Conservation (phyloP, 495 filamentous ascomycete species). For the Aspergillus hancockii region DNA sequence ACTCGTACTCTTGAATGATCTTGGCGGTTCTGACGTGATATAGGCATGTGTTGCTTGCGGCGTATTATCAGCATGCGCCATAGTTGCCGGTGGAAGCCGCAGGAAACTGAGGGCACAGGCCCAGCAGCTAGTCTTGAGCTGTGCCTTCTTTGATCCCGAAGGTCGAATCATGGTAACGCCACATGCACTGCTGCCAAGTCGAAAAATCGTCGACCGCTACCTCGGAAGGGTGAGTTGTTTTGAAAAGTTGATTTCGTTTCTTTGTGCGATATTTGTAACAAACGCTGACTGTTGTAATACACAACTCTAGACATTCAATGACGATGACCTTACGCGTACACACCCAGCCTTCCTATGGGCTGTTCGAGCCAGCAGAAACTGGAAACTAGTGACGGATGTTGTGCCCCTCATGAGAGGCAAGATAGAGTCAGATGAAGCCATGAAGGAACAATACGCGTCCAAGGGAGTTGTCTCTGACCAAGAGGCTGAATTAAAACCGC, state of each 20-base stretch:
- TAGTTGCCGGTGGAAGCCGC: slow-evolving; percentile 56
- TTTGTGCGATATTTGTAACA: not conserved
- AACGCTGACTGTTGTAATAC: slow-evolving; percentile 1
- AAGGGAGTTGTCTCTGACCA: slow-evolving; percentile 36
- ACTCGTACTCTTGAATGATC: not conserved
- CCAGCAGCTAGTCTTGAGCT: slow-evolving; percentile 75
- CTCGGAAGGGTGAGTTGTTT: slow-evolving; percentile 57
- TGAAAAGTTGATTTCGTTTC: not conserved
- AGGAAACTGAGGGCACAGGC: slow-evolving; percentile 63
- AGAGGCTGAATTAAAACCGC: slow-evolving; percentile 43
- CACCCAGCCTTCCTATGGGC: slow-evolving; percentile 89
- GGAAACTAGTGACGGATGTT: slow-evolving; percentile 65
- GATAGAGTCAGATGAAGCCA: slow-evolving; percentile 43
- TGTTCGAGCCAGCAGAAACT: slow-evolving; percentile 76
- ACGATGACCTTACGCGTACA: slow-evolving; percentile 72
- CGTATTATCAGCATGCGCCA: slow-evolving; percentile 55
- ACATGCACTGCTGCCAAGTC: slow-evolving; percentile 76
- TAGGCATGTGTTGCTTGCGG: slow-evolving; percentile 62
- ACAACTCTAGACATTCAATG: slow-evolving; percentile 54
- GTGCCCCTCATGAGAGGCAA: slow-evolving; percentile 68
- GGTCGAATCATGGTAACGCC: slow-evolving; percentile 78
- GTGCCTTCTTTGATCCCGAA: slow-evolving; percentile 72
- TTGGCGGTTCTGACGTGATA: slow-evolving; percentile 18
- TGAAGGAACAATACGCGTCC: slow-evolving; percentile 42
- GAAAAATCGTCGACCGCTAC: slow-evolving; percentile 78